Evolutionary conservation across 2,329 filamentous ascomycete species (phyloP).

Genomic region (Venturiaceae sp.): DNA sequence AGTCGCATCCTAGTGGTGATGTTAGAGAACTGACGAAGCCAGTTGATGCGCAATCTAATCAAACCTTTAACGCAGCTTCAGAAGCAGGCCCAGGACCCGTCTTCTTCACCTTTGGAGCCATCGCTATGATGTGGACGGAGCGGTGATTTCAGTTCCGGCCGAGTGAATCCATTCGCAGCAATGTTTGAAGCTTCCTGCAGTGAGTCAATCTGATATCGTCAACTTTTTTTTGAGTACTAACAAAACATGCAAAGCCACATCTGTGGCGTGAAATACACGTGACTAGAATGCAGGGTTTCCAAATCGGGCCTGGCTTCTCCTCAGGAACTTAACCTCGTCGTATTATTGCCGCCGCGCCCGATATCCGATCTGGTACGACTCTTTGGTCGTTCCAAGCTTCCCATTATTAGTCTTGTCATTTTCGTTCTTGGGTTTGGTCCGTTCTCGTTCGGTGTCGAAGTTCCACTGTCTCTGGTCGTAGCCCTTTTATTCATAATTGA

Average conservation of each 20-base stretch:
- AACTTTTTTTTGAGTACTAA: too few species aligned
- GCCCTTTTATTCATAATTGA: background rate
- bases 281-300: too few species aligned
- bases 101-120: background rate
- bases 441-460: background rate
- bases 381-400: background rate
- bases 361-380: background rate
- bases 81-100: background rate
- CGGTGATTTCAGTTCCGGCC: background rate
- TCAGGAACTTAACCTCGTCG: background rate
- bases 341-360: background rate
- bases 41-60: background rate
- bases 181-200: background rate
- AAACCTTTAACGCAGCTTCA: constrained; percentile 6
- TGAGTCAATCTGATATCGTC: too few species aligned
- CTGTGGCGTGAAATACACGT: too few species aligned
- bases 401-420: background rate
- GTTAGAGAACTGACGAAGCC: background rate
- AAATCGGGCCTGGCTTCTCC: too few species aligned
- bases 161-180: background rate
- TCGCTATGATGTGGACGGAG: background rate
- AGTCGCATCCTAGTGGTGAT: background rate
- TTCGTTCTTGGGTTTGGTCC: background rate
- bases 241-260: too few species aligned
- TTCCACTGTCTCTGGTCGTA: background rate